Percentiles rank a stretch among this genome's conserved stretches.
phyloP scores from a whole-genome alignment of 257 asterid species.

The Pogostemon cablin region DNA sequence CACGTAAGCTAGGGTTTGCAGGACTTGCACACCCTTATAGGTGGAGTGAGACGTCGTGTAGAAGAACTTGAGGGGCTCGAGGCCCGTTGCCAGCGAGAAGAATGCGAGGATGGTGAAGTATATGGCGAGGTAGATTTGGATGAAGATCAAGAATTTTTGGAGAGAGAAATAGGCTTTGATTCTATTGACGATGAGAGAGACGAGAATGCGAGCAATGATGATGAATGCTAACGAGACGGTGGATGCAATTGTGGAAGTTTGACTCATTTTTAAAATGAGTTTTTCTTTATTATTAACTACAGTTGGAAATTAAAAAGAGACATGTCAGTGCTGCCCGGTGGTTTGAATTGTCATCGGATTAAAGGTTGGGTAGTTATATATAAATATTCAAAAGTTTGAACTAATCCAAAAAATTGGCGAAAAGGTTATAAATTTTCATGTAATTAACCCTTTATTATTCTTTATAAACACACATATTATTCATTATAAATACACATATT shows the following conservation, averaged over 20 bases:
- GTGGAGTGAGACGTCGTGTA: constrained; percentile 84
- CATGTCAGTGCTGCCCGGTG: too few relatives aligned
- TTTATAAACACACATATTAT: too few relatives aligned
- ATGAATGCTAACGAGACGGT: constrained; percentile 69
- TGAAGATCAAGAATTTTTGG: constrained; percentile 69
- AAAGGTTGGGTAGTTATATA: too few relatives aligned
- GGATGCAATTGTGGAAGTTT: constrained; percentile 69
- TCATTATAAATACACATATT: too few relatives aligned
- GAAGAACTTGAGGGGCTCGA: constrained; percentile 78
- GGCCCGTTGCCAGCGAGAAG: constrained; percentile 64
- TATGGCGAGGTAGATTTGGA: constrained; percentile 78
- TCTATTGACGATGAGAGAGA: constrained; percentile 66
- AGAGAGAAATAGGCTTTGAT: constrained; percentile 85
- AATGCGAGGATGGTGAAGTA: constrained; percentile 78
- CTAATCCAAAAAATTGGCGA: too few relatives aligned
- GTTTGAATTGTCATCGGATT: too few relatives aligned
- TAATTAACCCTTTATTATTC: too few relatives aligned
- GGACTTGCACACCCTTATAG: constrained; percentile 66
- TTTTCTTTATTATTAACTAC: too few relatives aligned
- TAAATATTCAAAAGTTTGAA: too few relatives aligned
- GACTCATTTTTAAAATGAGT: too few relatives aligned
- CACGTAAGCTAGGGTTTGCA: constrained; percentile 72
- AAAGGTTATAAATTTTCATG: too few relatives aligned
- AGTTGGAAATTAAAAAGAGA: too few relatives aligned
- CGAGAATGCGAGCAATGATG: constrained; percentile 64